A percentile compares a stretch with the other conserved stretches of the same genome.
Evolutionary conservation across 352 stramenopile species (phyloP).

Genomic region (Saprolegnia diclina): DNA sequence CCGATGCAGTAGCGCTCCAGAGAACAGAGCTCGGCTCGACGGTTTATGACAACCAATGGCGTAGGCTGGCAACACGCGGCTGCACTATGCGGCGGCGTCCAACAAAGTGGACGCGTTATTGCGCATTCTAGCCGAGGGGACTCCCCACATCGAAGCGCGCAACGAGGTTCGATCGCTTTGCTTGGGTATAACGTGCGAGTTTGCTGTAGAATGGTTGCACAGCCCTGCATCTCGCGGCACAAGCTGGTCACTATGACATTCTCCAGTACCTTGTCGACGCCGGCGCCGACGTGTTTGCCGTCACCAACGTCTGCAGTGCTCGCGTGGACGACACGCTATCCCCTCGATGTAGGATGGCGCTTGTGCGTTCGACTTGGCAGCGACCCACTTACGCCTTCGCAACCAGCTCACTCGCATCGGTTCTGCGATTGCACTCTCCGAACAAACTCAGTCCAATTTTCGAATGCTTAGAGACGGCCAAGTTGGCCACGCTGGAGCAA

Average conservation of each 20-base stretch:
- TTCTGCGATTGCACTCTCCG: not conserved
- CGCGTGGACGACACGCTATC: not conserved
- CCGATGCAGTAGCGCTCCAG: not conserved
- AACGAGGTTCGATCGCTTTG: not conserved
- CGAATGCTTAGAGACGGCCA: not conserved
- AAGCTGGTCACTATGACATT: conserved; percentile 13
- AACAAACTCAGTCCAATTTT: not conserved
- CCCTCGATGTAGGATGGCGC: not conserved
- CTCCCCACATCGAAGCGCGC: not conserved
- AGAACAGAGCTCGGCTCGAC: not conserved
- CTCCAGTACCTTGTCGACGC: not conserved
- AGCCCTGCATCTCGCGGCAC: conserved; percentile 7
- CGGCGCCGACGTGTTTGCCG: not conserved
- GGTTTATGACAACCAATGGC: no score
- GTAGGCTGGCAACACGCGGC: conserved; percentile 18
- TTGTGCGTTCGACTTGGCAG: not conserved
- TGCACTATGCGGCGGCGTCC: conserved; percentile 11
- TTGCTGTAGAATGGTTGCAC: not conserved
- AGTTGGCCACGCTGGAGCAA: not conserved
- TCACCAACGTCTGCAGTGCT: not conserved
- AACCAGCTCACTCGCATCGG: conserved; percentile 16
- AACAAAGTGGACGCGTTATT: conserved; percentile 17
- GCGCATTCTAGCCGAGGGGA: not conserved
- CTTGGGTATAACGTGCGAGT: no score
- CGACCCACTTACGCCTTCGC: not conserved